Evolutionary conservation across 208 protist genomes (phyloP), one percentile per base, ranked within the genome.

Genomic region (Crithidia expoeki): DNA sequence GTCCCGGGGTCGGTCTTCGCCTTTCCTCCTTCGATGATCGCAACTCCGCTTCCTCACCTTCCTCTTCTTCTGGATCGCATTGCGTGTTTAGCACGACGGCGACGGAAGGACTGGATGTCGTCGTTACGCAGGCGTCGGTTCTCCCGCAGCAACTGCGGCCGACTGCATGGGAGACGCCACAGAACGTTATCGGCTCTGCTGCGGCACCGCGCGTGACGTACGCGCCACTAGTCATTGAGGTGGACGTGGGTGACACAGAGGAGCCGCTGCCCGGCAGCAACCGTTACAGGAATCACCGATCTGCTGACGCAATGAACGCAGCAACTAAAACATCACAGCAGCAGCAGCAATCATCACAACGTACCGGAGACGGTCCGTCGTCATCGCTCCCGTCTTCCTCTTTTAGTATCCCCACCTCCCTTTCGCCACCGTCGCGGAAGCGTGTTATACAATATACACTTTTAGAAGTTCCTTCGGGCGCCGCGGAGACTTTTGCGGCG

Each of bases 161-260:
- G 9, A n/a, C 71, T 4, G 23, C 28, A 25, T 66, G 33, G 33
- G 71, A 70, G 14, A 32, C 23, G 30, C 17, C 23, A 7, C 38
- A 27, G 2, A 33, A 52, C 28, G 23, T 32, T 0, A 19, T 10
- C 2, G 16, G 25, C 2, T 0, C 3, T 5, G 38, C 28, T 3
- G 42, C 55, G 1, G 11, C 34, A 16, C 55, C 61, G 28, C 63
- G 71, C 6, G 57, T 76, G 21, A 27, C 38, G 33, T 71, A 76
- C 55, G 76, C 76, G n/a, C 76, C 76, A 5, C 46, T 81, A 2
- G 77, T 74, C 19, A 74, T 85, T 34, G 80, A 81, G 49, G 75
- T 85, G 36, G 33, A 76, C 23, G 49, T 78, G 34, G 51, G 57
- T 36, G 46, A 57, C 53, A 32, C 60, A 36, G 62, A 56, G 32